phyloP scores from a whole-genome alignment of 345 rosid genomes.

The Citrus maxima region DNA sequence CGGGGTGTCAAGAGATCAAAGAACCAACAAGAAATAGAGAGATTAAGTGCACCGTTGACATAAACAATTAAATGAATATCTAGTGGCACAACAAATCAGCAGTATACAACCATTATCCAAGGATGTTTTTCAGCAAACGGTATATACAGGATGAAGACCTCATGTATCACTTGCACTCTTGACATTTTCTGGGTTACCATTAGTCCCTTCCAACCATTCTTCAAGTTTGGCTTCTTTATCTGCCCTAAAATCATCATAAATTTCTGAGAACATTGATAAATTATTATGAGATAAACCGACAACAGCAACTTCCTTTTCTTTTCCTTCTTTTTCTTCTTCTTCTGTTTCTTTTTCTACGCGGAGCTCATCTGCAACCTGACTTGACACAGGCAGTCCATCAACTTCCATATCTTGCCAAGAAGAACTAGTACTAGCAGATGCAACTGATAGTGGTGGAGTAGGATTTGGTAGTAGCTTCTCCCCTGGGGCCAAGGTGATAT shows the following conservation, averaged over 20 bases:
- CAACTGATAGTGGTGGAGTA: conserved; percentile 25
- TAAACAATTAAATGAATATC: not conserved
- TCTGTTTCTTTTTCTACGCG: conserved; percentile 23
- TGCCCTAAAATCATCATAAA: conserved; percentile 63
- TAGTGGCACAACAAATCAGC: not conserved
- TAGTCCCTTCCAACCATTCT: conserved; percentile 69
- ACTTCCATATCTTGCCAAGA: conserved; percentile 38
- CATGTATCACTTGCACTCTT: not conserved
- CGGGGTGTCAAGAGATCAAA: not conserved
- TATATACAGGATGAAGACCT: conserved; percentile 18
- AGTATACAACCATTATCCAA: not conserved
- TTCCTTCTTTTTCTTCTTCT: conserved; percentile 11
- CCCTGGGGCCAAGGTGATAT: conserved; percentile 15
- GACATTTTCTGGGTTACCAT: conserved; percentile 18
- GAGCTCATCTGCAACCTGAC: conserved; percentile 39
- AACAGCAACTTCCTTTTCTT: conserved; percentile 1
- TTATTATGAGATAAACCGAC: not conserved
- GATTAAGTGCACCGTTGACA: not conserved
- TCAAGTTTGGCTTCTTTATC: conserved; percentile 73
- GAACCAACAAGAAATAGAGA: not conserved
- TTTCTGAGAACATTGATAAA: conserved; percentile 25
- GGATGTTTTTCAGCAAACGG: conserved; percentile 1
- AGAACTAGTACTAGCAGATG: conserved; percentile 41
- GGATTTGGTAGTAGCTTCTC: conserved; percentile 28
- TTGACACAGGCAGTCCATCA: conserved; percentile 53